Evolutionary conservation across 768 basidiomycete species (phyloP), one percentile per base, ranked within the genome.

Genomic region (Lyophyllum atratum): DNA sequence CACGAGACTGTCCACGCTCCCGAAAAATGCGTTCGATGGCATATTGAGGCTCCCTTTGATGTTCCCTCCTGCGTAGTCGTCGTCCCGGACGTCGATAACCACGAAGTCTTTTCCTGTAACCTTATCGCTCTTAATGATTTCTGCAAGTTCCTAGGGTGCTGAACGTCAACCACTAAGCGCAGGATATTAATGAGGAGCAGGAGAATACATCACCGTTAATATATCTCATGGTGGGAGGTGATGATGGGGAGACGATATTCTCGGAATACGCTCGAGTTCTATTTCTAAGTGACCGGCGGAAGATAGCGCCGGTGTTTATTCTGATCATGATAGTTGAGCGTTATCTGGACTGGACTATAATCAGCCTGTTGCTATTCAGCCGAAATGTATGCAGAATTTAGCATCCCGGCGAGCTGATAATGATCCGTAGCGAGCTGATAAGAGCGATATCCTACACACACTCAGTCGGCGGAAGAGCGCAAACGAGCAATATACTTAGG

Each of bases 51-150:
- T 78, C 59, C 82, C 79, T 61, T 80, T 84, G 69, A 94, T 91
- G 68, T 93, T 88, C 34, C 92, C 92, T 61, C 92, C 92, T 11
- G 67, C 75, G 70, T 79, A 90, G 61, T 94, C 92, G 54, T 86
- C 83, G 68, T 92, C 92, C n/a, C 92, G 86, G 29, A 94, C 92
- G 68, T 94, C 92, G 39, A 94, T 81, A 43, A 94, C 80, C 28
- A 87, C 69, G 67, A 86, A 93, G 67, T 93, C 90, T 67, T 84
- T 82, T 64, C 76, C 72, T 8, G 83, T 73, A 29, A 75, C 72
- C 64, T 85, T 85, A 54, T 78, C 80, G 66, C 81, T 84, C 71
- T 87, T 92, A 62, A 93, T 85, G 57, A 91, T 69, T 28, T 73
- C 70, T 19, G 85, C 86, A 46, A 93, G 83, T 66, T 89, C 84